Evolutionary conservation across 371 early-diverging fungal genomes (phyloP), one percentile per base, ranked within the genome.

Genomic region (Basidiobolus meristosporus): DNA sequence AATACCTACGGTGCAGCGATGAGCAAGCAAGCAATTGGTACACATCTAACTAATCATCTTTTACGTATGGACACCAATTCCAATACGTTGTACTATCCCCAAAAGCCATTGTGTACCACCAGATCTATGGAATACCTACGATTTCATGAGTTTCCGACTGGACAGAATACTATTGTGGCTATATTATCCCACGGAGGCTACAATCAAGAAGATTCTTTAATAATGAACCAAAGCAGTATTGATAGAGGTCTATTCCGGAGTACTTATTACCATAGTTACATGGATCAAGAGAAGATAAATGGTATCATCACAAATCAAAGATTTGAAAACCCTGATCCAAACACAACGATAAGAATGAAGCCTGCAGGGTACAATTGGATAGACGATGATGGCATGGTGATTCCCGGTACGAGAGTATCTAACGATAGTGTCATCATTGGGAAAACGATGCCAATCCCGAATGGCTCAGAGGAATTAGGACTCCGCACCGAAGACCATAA

Each of bases 1-100:
- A 90, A 90, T 59, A 81, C 81, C 9, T 90, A 90, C 59, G 89
- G 89, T 53, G 77, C 80, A 32, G 89, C 90, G 31, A 90, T 90
- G 90, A 79, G 83, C 41, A 90, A 90, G 57, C 90, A 90, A 59
- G 90, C 90, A 15, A 90, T 90, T 81, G 90, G 90, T 5, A 62
- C 82, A 22, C 82, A 74, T 56, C 60, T 79, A 16, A 85, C 89
- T 38, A 89, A 82, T 59, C 84, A 70, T 59, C 69, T 76, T 30
- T 38, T 60, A 31, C 65, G 90, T 42, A 84, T 90, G 77, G 90
- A 90, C 56, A 85, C 86, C 4, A 62, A 89, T 56, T 59, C 70
- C 28, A 82, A 90, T 54, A 70, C 90, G 37, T 64, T 90, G 32
- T 84, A 71, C 61, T 90, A 90, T 48, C 90, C 90, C 28, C 90